Base-by-base conservation (phyloP, 2,329 filamentous ascomycete species). In the Stemphylium vesicarium region DNA sequence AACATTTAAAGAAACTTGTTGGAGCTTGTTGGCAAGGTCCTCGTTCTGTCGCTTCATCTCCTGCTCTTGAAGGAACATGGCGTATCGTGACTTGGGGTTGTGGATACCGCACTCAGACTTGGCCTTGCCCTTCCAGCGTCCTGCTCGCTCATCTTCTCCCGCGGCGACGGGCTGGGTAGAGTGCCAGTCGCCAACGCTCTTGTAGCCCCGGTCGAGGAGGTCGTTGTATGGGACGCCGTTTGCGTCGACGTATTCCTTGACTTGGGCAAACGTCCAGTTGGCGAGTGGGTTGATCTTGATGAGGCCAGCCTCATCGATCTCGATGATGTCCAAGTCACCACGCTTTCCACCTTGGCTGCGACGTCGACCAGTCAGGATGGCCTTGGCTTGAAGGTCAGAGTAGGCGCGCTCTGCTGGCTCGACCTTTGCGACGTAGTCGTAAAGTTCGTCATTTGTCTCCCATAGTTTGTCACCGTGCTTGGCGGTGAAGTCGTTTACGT, bases 51-150 rank as follows among this genome's bases (percentile, higher is more conserved):
- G 76, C 81, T 91, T 88, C 71, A 83, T 79, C 73, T 92, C 88
- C 77, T 90, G 85, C 57, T 92, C 87, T 68, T 84, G 82, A 51
- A 96, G 79, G 78, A 89, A 97, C 78, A 93, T 87, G 10, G 92
- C 90, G 72, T 98, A 99, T 66, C 92, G 88, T 54, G 91, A 96
- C 77, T 93, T 89, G 79, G 95, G 96, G 83, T 98, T 98, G 85
- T 99, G 95, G 73, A 99, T 98, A 42, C 95, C 95, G 77, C 95
- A 99, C 81, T 99, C 95, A 13, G 92, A 96, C 88, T 99, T 99
- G 70, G 84, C 81, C 77, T 92, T 90, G 59, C 95, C 95, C 84
- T 96, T 97, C 95, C 95, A 99, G 65, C 95, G 88, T 54, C 95
- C 95, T 8, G 95, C 90, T 46, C 95, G 89, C 85, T 99, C 95